Base-by-base conservation (phyloP, 2,329 filamentous ascomycete species). In the Fusarium fracticaudum region DNA sequence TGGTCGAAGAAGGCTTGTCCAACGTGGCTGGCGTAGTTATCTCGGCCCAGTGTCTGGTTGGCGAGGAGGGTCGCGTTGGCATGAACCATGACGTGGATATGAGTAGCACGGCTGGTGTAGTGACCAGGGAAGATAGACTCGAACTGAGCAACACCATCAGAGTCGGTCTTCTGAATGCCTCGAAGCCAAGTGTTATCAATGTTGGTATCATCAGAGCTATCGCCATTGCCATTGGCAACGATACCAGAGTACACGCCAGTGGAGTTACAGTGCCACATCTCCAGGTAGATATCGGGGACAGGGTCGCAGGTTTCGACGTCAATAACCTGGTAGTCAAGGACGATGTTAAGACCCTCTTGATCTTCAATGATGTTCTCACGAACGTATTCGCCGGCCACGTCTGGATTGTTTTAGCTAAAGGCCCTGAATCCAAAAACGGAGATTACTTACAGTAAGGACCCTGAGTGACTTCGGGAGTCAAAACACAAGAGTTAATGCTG, bases 1-100 rank as follows among this genome's bases (percentile, higher is more conserved):
- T 91, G 87, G 79, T 91, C 89, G 77, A 91, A 89, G 83, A 90
- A 92, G 62, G 90, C 80, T 79, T 92, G 90, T n/a, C 90, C 90
- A 37, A 92, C 86, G 79, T 92, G 89, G 14, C 88, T 87, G 60
- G 89, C 85, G 40, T 81, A 81, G 48, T 79, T 80, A 1, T 81
- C 77, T 37, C 77, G 79, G 26, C 79, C 79, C 9, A 84, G 79
- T 2, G 83, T 84, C 40, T 78, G 70, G 73, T 84, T 84, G 38
- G 74, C 53, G 22, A 79, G 72, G 8, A 79, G 66, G 14, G 80
- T 81, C 6, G 81, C 81, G 58, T 83, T 83, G 54, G 80, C 75
- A 71, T 84, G 79, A 84, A 85, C 79, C 54, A 83, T 73, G 40
- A 83, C 60, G 69, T 89, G 87, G 20, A 86, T 86, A 73, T 89